These are phyloP conservation scores for Rhizomucor miehei DNA, from an alignment of 371 early-diverging fungal genomes.

Conservation along the genomic window DNA sequence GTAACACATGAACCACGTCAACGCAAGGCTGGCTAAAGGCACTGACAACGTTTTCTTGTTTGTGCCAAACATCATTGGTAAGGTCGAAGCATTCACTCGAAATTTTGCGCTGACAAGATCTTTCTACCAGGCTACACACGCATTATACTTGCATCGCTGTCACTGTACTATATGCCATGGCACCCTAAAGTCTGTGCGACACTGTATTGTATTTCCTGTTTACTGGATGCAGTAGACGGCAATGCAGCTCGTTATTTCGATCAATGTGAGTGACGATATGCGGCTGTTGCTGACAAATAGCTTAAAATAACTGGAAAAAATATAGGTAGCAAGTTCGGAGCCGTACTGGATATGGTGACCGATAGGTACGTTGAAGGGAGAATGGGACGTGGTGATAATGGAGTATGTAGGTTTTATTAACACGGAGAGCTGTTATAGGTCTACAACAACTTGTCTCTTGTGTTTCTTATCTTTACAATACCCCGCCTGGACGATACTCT, in stretches of 20 bases:
- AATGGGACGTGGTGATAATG: no score
- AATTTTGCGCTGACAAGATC: not conserved
- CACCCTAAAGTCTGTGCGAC: conserved; percentile 70
- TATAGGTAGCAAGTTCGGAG: conserved; percentile 89
- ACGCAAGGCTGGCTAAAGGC: not conserved
- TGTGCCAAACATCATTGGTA: conserved; percentile 91
- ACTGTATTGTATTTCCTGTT: conserved; percentile 82
- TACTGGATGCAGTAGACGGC: conserved; percentile 96
- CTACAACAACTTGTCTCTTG: conserved; percentile 89
- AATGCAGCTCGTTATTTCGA: conserved; percentile 86
- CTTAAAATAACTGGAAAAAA: not conserved
- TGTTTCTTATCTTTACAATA: conserved; percentile 77
- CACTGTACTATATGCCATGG: conserved; percentile 74
- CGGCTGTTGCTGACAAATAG: no score
- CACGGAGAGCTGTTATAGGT: no score
- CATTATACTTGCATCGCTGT: conserved; percentile 70
- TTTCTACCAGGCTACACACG: conserved; percentile 75
- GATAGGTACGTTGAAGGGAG: conserved; percentile 62
- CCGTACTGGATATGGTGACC: conserved; percentile 97
- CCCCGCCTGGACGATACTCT: conserved; percentile 68
- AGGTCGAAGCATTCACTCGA: not conserved
- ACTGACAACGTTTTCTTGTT: conserved; percentile 79
- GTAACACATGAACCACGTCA: no score
- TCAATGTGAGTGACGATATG: conserved; percentile 67
- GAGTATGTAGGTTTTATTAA: no score